These are phyloP conservation scores for Dothidotthia symphoricarpi DNA, from an alignment of 2,329 filamentous ascomycete species.

Conservation along the genomic window DNA sequence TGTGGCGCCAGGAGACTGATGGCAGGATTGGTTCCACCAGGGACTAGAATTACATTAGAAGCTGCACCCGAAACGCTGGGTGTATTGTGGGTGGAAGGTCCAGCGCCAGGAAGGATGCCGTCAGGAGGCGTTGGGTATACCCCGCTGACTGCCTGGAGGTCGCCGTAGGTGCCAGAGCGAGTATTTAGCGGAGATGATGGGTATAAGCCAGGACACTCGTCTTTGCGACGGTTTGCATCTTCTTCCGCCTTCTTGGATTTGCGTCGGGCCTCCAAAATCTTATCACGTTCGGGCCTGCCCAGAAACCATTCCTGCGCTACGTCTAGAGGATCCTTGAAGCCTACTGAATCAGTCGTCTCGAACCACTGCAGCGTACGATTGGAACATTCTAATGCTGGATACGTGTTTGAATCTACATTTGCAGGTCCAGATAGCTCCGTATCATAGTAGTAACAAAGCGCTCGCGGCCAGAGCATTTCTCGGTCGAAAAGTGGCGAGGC, in stretches of 20 bases:
- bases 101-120: constrained; percentile 34
- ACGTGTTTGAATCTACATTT: not conserved
- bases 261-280: constrained; percentile 39
- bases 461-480: constrained; percentile 40
- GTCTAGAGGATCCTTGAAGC: constrained; percentile 40
- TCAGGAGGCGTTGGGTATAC: constrained; percentile 46
- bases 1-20: constrained; percentile 35
- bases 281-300: constrained; percentile 37
- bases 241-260: constrained; percentile 48
- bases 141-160: constrained; percentile 38
- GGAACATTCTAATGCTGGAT: constrained; percentile 1
- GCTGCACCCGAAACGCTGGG: constrained; percentile 26
- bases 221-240: constrained; percentile 43
- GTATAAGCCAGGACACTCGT: constrained; percentile 27
- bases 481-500: constrained; percentile 12
- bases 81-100: constrained; percentile 28
- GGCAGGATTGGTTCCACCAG: constrained; percentile 31
- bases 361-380: constrained; percentile 30
- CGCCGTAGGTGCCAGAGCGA: constrained; percentile 35
- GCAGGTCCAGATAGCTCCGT: not conserved
- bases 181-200: constrained; percentile 42
- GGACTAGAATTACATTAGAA: constrained; percentile 29
- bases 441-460: constrained; percentile 33
- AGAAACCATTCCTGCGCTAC: constrained; percentile 40
- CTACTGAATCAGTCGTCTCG: constrained; percentile 23